These are phyloP conservation scores for Paecilomyces sp. DNA, from an alignment of 2,329 filamentous ascomycete species.

Conservation along the genomic window DNA sequence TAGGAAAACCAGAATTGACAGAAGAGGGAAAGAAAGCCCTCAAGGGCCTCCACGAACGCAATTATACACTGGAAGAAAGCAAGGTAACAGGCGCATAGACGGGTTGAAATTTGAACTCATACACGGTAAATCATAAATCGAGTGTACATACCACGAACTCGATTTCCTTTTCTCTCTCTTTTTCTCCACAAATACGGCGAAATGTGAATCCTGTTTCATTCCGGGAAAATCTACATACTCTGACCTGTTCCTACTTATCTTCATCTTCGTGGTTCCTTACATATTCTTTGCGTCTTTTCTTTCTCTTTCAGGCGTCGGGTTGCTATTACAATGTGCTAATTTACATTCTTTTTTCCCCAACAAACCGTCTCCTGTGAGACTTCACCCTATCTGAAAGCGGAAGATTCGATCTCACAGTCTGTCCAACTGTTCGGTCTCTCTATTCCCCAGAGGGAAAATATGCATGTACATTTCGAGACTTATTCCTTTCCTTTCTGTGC, in stretches of 20 bases:
- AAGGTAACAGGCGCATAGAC: slow-evolving; percentile 25
- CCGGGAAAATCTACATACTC: background rate
- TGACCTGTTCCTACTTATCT: background rate
- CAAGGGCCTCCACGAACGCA: slow-evolving; percentile 46
- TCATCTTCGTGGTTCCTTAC: too few species aligned
- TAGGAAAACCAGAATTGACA: slow-evolving; percentile 57
- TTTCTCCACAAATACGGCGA: background rate
- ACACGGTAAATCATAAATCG: background rate
- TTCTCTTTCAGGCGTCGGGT: background rate
- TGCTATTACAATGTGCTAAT: background rate
- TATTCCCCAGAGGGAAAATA: background rate
- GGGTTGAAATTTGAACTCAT: background rate
- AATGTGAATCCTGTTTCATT: background rate
- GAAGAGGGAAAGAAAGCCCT: slow-evolving; percentile 54
- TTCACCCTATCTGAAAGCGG: too few species aligned
- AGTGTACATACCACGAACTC: slow-evolving; percentile 1
- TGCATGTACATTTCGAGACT: background rate
- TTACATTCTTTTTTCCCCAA: background rate
- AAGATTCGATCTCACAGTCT: background rate
- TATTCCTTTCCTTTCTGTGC: background rate
- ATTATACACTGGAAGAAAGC: slow-evolving; percentile 43
- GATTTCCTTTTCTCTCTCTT: slow-evolving; percentile 3
- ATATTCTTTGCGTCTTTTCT: background rate
- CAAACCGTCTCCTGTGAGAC: background rate
- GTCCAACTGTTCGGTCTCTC: too few species aligned